A percentile compares a stretch with the other conserved stretches of the same genome.
phyloP scores from a whole-genome alignment of 257 asterid genomes.

The Cordia subcordata region DNA sequence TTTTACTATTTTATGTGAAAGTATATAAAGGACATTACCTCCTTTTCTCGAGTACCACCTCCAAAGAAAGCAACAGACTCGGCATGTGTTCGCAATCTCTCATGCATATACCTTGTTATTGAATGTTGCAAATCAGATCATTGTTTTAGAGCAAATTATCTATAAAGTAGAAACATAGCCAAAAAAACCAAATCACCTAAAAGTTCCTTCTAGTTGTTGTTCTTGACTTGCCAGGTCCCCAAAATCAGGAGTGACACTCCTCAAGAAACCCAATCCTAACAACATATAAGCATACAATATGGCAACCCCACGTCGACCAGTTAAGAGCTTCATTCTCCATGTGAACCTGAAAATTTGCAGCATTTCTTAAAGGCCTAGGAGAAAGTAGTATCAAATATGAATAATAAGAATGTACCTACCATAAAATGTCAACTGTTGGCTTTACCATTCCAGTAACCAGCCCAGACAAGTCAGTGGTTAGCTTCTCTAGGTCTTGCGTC shows the following conservation, averaged over 20 bases:
- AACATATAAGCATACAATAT: slow-evolving; percentile 94
- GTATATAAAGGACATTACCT: slow-evolving; percentile 38
- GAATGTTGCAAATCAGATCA: slow-evolving; percentile 11
- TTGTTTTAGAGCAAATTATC: slow-evolving; percentile 9
- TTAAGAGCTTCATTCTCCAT: slow-evolving; percentile 97
- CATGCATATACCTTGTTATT: slow-evolving; percentile 90
- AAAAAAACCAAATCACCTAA: slow-evolving; percentile 55
- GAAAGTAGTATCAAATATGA: slow-evolving; percentile 8
- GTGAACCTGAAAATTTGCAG: slow-evolving; percentile 71
- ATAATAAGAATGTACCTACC: slow-evolving; percentile 40
- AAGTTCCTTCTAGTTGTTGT: slow-evolving; percentile 96
- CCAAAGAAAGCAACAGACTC: slow-evolving; percentile 99
- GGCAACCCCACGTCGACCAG: slow-evolving; percentile 93
- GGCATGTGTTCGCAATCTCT: slow-evolving; percentile 97
- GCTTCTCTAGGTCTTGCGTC: slow-evolving; percentile 96
- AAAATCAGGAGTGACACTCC: slow-evolving; percentile 90
- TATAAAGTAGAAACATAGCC: slow-evolving; percentile 5
- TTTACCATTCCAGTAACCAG: slow-evolving; percentile 99
- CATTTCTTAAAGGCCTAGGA: slow-evolving; percentile 10
- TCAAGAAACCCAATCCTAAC: slow-evolving; percentile 88
- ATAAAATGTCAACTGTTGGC: slow-evolving; percentile 93
- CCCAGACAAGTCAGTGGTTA: slow-evolving; percentile 87
- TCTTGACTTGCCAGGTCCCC: slow-evolving; percentile 84
- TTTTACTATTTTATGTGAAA: not conserved
- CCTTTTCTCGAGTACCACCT: slow-evolving; percentile 96